Evolutionary conservation across 768 basidiomycete genomes (phyloP), one percentile per base, ranked within the genome.

Genomic region (Obba rivulosa): DNA sequence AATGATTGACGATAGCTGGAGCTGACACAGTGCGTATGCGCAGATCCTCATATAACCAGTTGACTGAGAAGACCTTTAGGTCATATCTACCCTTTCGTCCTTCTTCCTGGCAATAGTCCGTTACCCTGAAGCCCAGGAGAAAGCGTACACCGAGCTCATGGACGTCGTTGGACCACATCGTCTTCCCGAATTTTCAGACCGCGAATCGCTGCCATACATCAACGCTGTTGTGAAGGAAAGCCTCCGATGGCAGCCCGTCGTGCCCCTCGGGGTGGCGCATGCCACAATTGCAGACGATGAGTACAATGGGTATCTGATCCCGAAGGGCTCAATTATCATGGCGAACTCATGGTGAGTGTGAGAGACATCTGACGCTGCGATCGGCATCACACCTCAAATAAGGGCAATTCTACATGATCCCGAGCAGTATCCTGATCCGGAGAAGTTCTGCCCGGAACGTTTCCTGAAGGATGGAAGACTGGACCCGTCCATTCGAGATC

Each of bases 121-220:
- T 5, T 55, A 71, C 48, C 73, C 73, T 1, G 61, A 67, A 10
- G 55, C 62, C 16, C 69, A 69, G 47, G 46, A 36, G 9, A 66
- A 57, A 42, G 73, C 71, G 0, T 75, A 73, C 45, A 60, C 58
- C 4, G 73, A 76, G 52, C 61, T 77, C 11, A 74, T 76, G 51
- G 25, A 43, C 1, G 63, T 75, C 5, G 51, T 75, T 10, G 44
- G 67, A 18, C 14, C 13, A 13, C 60, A 54, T n/a, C 60, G 72
- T 2, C 58, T 75, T 10, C 76, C 74, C 1, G 58, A 58, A 2
- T 65, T 69, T n/a, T 49, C 51, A 4, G 68, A 70, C 51, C 49
- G 56, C 31, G 45, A 46, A 2, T 41, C 54, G 25, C 56, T 75
- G 7, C 71, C 69, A 1, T 76, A 70, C 46, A 47, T 72, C 28